phyloP scores from a whole-genome alignment of 345 rosid species.

The Syzygium aqueum region DNA sequence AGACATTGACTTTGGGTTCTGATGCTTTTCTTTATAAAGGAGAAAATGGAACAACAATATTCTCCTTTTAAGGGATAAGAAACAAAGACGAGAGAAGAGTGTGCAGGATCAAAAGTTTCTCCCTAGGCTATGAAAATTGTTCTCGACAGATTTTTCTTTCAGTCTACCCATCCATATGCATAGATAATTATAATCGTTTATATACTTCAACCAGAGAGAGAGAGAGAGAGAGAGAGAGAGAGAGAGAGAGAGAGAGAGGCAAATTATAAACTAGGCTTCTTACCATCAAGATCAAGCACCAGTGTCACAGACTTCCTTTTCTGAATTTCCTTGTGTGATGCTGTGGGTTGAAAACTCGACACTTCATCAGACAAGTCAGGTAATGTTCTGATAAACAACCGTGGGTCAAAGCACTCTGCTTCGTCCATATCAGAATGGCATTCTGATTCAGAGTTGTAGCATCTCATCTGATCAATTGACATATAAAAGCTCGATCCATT shows the following conservation, averaged over 20 bases:
- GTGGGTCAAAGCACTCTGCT: conserved; percentile 74
- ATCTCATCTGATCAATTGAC: conserved; percentile 56
- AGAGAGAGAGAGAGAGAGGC: neutral
- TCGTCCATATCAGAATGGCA: conserved; percentile 37
- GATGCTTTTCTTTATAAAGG: neutral
- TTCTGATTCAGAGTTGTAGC: conserved; percentile 40
- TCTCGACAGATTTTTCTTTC: neutral
- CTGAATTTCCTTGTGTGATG: conserved; percentile 28
- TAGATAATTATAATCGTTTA: neutral
- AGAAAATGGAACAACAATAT: neutral
- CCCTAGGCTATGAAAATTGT: neutral
- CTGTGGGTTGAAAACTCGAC: conserved; percentile 38
- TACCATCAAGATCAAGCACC: conserved; percentile 97
- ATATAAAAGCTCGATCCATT: conserved; percentile 43
- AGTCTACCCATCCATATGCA: neutral
- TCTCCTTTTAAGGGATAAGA: neutral
- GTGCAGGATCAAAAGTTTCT: neutral
- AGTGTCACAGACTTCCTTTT: conserved; percentile 60
- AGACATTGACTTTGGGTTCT: neutral
- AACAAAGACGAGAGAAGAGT: neutral
- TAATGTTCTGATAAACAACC: conserved; percentile 54
- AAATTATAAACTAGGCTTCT: conserved; percentile 3
- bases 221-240: neutral
- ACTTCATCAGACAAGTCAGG: conserved; percentile 79
- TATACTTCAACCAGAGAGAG: neutral